A percentile compares a stretch with the other conserved stretches of the same genome.
These are phyloP conservation scores for Pouteria glomerata DNA, from an alignment of 148 eudicot genomes.

Conservation along the genomic window DNA sequence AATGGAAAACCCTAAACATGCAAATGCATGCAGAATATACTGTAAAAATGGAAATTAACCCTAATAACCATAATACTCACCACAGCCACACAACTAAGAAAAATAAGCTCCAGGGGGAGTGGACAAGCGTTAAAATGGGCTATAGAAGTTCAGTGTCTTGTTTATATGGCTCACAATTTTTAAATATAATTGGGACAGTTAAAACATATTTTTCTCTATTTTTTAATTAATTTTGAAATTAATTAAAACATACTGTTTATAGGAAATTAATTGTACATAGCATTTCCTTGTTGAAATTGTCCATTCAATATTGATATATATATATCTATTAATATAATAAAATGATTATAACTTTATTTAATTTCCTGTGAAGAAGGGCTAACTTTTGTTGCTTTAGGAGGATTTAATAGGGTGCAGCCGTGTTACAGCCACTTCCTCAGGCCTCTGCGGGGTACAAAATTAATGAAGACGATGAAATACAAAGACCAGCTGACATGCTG, in stretches of 20 bases:
- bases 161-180: constrained; percentile 2
- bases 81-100: not conserved
- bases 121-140: constrained; percentile 41
- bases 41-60: not conserved
- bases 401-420: constrained; percentile 1
- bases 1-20: not conserved
- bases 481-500: not conserved
- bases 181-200: not conserved
- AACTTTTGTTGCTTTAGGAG: not conserved
- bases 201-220: not conserved
- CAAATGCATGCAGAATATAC: not conserved
- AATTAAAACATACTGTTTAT: too few species aligned
- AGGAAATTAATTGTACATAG: too few species aligned
- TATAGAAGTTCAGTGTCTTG: not conserved
- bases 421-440: not conserved
- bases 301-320: not conserved
- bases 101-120: constrained; percentile 11
- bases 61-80: not conserved
- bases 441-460: constrained; percentile 3
- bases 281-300: too few species aligned
- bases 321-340: not conserved
- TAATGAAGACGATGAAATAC: not conserved
- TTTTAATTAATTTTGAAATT: too few species aligned
- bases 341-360: too few species aligned
- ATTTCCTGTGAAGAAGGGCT: too few species aligned